These are phyloP conservation scores for Cercospora beticola DNA, from an alignment of 2,329 filamentous ascomycete genomes.

Conservation along the genomic window DNA sequence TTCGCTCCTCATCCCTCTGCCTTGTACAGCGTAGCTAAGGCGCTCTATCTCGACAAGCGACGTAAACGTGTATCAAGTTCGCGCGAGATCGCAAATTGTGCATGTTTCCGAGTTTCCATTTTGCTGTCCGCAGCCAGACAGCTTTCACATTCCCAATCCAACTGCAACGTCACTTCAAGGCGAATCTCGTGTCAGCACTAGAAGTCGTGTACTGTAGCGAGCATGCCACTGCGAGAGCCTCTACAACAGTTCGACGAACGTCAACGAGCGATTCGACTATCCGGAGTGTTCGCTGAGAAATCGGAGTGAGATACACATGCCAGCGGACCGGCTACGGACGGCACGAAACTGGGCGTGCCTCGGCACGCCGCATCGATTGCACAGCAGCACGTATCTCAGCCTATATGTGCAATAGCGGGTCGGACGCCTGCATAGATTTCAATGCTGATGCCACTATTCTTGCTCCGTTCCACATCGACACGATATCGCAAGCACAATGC, in stretches of 20 bases:
- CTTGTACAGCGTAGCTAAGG: too few species aligned
- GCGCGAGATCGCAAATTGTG: too few species aligned
- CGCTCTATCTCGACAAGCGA: too few species aligned
- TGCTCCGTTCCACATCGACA: background rate
- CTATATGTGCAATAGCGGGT: background rate
- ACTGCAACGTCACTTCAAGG: background rate
- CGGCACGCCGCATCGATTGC: background rate
- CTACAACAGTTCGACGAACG: background rate
- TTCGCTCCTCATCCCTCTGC: too few species aligned
- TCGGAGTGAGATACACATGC: background rate
- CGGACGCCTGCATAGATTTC: background rate
- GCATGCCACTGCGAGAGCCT: background rate
- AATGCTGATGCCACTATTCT: background rate
- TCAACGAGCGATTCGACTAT: background rate
- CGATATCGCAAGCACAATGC: conserved; percentile 15
- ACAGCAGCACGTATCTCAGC: background rate
- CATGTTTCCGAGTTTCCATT: too few species aligned
- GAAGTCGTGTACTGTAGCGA: too few species aligned
- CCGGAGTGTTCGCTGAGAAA: background rate
- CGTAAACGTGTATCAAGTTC: too few species aligned
- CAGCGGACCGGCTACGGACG: background rate
- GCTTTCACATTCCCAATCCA: background rate
- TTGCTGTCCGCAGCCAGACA: too few species aligned
- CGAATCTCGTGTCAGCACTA: too few species aligned
- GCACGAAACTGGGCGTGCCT: background rate